A percentile compares a stretch with the other conserved stretches of the same genome.
phyloP scores from a whole-genome alignment of 768 basidiomycete genomes.

The Galerina marginata region DNA sequence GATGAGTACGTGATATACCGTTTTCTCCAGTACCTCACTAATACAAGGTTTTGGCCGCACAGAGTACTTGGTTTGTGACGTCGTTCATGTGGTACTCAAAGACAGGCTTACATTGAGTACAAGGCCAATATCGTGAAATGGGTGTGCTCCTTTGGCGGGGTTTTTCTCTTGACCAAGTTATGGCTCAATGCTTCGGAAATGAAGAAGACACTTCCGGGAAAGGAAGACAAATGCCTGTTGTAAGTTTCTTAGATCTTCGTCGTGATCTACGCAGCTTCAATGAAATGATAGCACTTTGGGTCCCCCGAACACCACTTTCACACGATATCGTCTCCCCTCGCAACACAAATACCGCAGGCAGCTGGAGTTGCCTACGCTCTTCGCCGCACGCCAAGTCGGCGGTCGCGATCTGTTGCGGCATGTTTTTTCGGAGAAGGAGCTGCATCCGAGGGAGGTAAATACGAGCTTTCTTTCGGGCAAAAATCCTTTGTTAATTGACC shows the following conservation, averaged over 20 bases:
- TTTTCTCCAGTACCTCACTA: neutral
- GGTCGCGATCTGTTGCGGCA: constrained; percentile 76
- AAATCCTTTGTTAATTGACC: neutral
- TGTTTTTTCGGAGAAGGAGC: constrained; percentile 96
- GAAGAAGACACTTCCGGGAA: constrained; percentile 80
- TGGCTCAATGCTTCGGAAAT: constrained; percentile 94
- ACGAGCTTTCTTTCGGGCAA: neutral
- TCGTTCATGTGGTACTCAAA: neutral
- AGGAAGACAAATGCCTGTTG: constrained; percentile 94
- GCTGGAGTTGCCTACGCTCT: constrained; percentile 93
- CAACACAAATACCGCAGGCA: constrained; percentile 94
- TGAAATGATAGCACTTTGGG: constrained; percentile 73
- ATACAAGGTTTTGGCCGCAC: neutral
- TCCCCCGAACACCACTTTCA: constrained; percentile 87
- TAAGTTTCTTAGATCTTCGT: constrained; percentile 40
- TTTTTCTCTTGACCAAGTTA: constrained; percentile 77
- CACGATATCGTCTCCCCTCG: constrained; percentile 92
- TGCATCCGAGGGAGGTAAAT: constrained; percentile 81
- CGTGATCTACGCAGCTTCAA: constrained; percentile 7
- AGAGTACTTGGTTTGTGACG: constrained; percentile 73
- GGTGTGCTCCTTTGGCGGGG: constrained; percentile 91
- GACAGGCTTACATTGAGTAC: constrained; percentile 5
- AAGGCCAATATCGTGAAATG: constrained; percentile 92
- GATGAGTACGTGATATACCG: constrained; percentile 71
- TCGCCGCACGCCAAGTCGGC: constrained; percentile 72